Evolutionary conservation across 2,329 filamentous ascomycete species (phyloP), one percentile per base, ranked within the genome.

Genomic region (Hypoxylon sp.): DNA sequence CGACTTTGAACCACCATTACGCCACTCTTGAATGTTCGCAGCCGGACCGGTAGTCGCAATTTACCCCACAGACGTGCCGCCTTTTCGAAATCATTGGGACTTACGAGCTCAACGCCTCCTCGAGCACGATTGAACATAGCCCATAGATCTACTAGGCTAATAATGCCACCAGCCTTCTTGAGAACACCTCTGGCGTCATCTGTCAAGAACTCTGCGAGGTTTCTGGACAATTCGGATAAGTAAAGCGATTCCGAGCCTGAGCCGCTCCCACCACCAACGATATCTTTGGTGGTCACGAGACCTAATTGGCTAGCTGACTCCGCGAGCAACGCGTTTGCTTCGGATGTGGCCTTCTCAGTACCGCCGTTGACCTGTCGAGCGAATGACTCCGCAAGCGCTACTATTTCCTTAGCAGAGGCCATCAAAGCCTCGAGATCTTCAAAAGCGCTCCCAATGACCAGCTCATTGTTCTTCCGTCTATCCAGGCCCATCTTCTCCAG

Each of bases 351-450:
- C n/a, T 85, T 86, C 22, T 86, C 88, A 19, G 84, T 81, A 63
- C 81, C 80, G 9, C 85, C 83, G 68, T 87, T 88, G 19, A 83
- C 83, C 76, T 94, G 92, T 11, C 89, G 85, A 1, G 94, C 90
- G 73, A 98, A 95, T 14, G 90, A 90, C 80, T 98, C 95, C 0
- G 96, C 96, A 46, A 99, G 89, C 4, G 94, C 94, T 55, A 98
- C 91, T 53, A 99, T 94, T 78, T 99, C 94, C 78, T 98, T 98
- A 4, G 96, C 96, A 3, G 95, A 98, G 2, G 94, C 94, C 95
- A 98, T 99, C 39, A 99, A 85, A 3, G 96, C 94, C 78, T 98
- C 95, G 0, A 99, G 87, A 76, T 99, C 96, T 78, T 98, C 95
- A 75, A 99, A 99, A 0, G 96, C 94, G 71, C 89, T 94, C 26